Conservation (phyloP, 257 asterid species). For the Solanum pinnatisectum region DNA sequence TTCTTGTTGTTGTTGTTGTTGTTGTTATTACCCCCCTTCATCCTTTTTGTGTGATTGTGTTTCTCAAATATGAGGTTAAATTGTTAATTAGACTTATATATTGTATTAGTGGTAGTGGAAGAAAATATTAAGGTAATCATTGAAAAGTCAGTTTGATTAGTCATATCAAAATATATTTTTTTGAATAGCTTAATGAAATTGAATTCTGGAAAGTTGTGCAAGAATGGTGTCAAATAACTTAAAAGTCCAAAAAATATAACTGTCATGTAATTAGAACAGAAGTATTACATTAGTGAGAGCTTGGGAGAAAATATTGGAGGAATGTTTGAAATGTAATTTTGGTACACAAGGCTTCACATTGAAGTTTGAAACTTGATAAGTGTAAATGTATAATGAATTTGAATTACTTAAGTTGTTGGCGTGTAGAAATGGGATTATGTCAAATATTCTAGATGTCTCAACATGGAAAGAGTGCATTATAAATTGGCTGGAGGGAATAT, state of each 20-base stretch:
- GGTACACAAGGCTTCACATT: neutral
- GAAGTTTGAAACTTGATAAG: neutral
- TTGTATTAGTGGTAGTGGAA: neutral
- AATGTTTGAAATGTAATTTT: neutral
- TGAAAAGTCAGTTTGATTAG: neutral
- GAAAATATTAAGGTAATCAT: neutral
- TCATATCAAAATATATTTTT: neutral
- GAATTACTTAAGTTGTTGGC: neutral
- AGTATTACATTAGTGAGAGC: neutral
- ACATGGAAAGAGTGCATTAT: neutral
- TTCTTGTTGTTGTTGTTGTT: too few species aligned
- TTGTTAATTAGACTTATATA: neutral
- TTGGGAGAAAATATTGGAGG: neutral
- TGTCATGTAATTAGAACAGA: neutral
- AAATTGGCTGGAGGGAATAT: neutral
- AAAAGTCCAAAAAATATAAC: neutral
- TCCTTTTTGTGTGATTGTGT: neutral
- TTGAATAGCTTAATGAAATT: neutral
- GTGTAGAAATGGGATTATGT: neutral
- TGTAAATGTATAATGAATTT: neutral
- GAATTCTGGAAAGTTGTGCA: neutral
- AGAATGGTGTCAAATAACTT: neutral
- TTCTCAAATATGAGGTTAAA: neutral
- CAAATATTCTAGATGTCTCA: neutral
- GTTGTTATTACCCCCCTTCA: too few species aligned